These are phyloP conservation scores for Kwoniella bestiolae DNA, from an alignment of 768 basidiomycete species.

Conservation along the genomic window DNA sequence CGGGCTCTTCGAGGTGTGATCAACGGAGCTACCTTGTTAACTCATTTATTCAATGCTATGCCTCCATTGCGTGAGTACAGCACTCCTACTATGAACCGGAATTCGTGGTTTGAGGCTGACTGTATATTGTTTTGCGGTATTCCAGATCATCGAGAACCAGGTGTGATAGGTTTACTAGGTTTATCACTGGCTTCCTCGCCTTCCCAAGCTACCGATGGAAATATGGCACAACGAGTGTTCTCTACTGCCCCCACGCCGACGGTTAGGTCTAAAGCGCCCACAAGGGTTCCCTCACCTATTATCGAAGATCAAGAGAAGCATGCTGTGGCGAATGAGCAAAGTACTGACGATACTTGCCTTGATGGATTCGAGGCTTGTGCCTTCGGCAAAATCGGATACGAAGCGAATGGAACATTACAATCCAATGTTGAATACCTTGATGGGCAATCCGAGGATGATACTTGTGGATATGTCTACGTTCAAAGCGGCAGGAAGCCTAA, in stretches of 20 bases:
- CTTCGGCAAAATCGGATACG: neutral
- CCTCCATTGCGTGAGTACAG: conserved; percentile 5
- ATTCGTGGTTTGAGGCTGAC: neutral
- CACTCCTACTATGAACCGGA: neutral
- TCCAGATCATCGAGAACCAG: conserved; percentile 80
- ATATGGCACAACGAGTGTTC: neutral
- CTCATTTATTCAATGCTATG: conserved; percentile 77
- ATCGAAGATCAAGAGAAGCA: conserved; percentile 50
- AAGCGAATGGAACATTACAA: neutral
- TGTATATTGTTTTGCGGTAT: neutral
- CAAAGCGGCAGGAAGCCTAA: neutral
- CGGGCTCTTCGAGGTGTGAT: conserved; percentile 72
- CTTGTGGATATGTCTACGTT: neutral
- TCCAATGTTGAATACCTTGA: neutral
- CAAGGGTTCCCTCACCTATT: conserved; percentile 50
- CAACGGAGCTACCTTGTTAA: conserved; percentile 80
- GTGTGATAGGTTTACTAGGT: conserved; percentile 85
- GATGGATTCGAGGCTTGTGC: neutral
- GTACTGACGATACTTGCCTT: neutral
- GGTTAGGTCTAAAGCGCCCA: neutral
- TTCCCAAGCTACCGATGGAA: neutral
- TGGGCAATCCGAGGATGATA: neutral
- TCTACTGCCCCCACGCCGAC: neutral
- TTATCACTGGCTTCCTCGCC: conserved; percentile 58
- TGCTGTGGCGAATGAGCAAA: neutral